A percentile compares a stretch with the other conserved stretches of the same genome.
phyloP scores from a whole-genome alignment of 352 stramenopile species.

The Phytopythium aichiense region DNA sequence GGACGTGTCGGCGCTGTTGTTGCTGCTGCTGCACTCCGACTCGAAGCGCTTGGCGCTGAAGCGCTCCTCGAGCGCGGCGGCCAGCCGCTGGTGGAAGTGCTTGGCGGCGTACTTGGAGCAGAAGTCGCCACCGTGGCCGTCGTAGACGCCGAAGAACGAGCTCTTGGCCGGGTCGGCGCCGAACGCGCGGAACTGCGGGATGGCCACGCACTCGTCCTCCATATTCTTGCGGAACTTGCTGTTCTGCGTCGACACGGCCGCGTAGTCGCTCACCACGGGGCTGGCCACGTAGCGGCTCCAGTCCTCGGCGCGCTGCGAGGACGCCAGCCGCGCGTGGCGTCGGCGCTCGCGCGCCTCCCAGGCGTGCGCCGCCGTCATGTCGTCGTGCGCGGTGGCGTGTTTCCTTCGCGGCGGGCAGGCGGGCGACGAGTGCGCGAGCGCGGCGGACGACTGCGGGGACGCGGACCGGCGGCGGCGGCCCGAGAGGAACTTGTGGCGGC shows the following conservation, averaged over 20 bases:
- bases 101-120: conserved; percentile 75
- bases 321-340: not conserved
- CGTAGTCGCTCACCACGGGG: conserved; percentile 59
- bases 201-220: conserved; percentile 81
- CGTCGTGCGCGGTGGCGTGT: conserved; percentile 3
- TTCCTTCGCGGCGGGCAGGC: not conserved
- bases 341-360: conserved; percentile 11
- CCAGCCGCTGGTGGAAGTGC: conserved; percentile 59
- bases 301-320: conserved; percentile 5
- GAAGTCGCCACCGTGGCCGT: conserved; percentile 77
- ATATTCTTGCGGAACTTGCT: conserved; percentile 75
- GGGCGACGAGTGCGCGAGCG: not conserved
- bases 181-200: conserved; percentile 62
- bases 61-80: conserved; percentile 36
- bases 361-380: conserved; percentile 9
- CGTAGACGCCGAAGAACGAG: conserved; percentile 82
- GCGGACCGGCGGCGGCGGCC: conserved; percentile 5
- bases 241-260: conserved; percentile 76
- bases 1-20: conserved; percentile 42
- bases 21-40: conserved; percentile 30
- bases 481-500: conserved; percentile 7
- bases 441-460: conserved; percentile 1
- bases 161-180: conserved; percentile 51
- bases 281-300: conserved; percentile 26
- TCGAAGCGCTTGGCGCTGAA: conserved; percentile 30